phyloP scores from a whole-genome alignment of 2,329 filamentous ascomycete genomes.

The Cephalotrichum gorgonifer region DNA sequence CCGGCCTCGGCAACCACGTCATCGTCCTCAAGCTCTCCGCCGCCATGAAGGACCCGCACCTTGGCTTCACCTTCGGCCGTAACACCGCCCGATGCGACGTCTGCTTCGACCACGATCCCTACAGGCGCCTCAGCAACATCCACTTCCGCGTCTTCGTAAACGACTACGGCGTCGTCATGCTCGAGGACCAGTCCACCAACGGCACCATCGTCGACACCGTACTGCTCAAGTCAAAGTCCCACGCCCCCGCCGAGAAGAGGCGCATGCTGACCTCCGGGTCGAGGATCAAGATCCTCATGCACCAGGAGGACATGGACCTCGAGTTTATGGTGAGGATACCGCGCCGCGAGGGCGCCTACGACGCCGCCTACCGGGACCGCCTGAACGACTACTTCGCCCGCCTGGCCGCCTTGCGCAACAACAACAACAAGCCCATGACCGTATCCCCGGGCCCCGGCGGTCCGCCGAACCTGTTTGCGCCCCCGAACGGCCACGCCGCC shows the following conservation, averaged over 20 bases:
- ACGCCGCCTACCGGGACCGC: conserved; percentile 57
- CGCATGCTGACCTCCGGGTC: conserved; percentile 64
- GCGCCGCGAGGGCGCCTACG: conserved; percentile 55
- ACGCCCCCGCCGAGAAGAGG: conserved; percentile 23
- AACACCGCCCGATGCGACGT: conserved; percentile 64
- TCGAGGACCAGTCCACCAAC: conserved; percentile 92
- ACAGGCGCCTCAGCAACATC: conserved; percentile 77
- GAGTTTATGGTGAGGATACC: conserved; percentile 82
- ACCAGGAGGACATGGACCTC: conserved; percentile 46
- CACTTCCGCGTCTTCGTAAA: conserved; percentile 94
- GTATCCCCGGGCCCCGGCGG: conserved; percentile 1
- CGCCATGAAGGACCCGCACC: conserved; percentile 51
- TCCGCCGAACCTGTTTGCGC: conserved; percentile 2
- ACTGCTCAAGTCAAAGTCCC: conserved; percentile 41
- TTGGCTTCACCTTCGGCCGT: conserved; percentile 82
- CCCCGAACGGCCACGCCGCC: background rate
- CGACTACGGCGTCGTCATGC: conserved; percentile 74
- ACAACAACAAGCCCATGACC: background rate
- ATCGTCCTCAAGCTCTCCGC: conserved; percentile 76
- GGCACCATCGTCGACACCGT: conserved; percentile 76
- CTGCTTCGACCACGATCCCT: conserved; percentile 53
- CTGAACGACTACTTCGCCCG: conserved; percentile 53
- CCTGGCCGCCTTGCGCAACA: conserved; percentile 3
- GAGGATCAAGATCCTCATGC: conserved; percentile 58
- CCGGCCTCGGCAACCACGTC: conserved; percentile 45